A percentile compares a stretch with the other conserved stretches of the same genome.
These are phyloP conservation scores for Cyclotella cryptica DNA, from an alignment of 108 stramenopile species.

Conservation along the genomic window DNA sequence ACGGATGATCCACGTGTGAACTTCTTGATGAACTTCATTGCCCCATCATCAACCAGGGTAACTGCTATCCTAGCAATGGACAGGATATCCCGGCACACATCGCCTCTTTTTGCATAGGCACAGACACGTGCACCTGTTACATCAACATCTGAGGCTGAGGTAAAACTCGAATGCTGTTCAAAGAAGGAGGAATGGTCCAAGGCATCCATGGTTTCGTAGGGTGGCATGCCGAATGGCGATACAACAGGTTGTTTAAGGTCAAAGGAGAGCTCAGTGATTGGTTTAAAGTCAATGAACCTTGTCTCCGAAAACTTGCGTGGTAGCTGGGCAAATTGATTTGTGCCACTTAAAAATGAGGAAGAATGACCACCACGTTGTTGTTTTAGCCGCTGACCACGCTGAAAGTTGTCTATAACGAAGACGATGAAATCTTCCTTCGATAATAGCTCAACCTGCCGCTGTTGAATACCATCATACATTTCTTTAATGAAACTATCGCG, in stretches of 20 bases:
- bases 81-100: too few relatives aligned
- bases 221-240: slow-evolving; percentile 3
- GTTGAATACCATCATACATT: not conserved
- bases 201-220: not conserved
- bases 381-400: not conserved
- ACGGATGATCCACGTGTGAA: too few relatives aligned
- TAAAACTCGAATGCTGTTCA: not conserved
- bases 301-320: not conserved
- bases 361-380: not conserved
- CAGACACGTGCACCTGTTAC: not conserved
- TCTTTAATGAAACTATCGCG: not conserved
- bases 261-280: not conserved
- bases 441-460: not conserved
- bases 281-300: not conserved
- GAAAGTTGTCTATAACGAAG: not conserved
- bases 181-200: not conserved
- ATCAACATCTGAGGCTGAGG: not conserved
- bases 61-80: too few relatives aligned
- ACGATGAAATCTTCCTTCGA: not conserved
- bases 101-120: not conserved
- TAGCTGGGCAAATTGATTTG: slow-evolving; percentile 7
- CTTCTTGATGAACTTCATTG: too few relatives aligned
- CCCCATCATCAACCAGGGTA: too few relatives aligned
- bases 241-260: not conserved
- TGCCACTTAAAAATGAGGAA: not conserved